Evolutionary conservation across 345 rosid genomes (phyloP).

Genomic region (Ceriops decandra): DNA sequence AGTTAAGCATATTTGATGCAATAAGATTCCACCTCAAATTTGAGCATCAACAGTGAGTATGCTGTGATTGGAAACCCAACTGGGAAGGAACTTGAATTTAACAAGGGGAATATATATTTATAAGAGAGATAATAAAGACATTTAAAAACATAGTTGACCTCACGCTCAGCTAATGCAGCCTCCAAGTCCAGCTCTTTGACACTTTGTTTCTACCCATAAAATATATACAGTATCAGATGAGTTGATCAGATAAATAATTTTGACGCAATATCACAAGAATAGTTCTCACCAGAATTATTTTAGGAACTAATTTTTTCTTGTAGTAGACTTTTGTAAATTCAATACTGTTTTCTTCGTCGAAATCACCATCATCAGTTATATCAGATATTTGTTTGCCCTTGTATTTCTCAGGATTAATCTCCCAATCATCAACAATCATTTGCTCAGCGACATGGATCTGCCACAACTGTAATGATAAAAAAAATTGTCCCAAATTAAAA

Average conservation of each 20-base stretch:
- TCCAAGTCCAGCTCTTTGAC: conserved; percentile 91
- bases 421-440: conserved; percentile 85
- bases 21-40: too few species aligned
- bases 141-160: conserved; percentile 42
- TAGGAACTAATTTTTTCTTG: conserved; percentile 58
- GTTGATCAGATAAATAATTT: conserved; percentile 5
- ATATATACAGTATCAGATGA: conserved; percentile 21
- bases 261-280: conserved; percentile 1
- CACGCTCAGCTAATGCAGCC: conserved; percentile 81
- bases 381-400: conserved; percentile 73
- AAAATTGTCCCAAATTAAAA: conserved; percentile 2
- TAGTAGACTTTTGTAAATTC: conserved; percentile 51
- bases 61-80: too few species aligned
- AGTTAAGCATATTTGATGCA: too few species aligned
- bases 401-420: conserved; percentile 81
- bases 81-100: background rate
- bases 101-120: background rate
- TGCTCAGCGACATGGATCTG: conserved; percentile 88
- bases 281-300: conserved; percentile 60
- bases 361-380: conserved; percentile 69
- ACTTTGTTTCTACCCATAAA: conserved; percentile 65
- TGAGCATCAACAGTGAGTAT: too few species aligned
- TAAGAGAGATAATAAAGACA: background rate
- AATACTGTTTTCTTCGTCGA: conserved; percentile 61
- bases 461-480: conserved; percentile 67